Evolutionary conservation across 331 rosid species (phyloP).

Genomic region (Rosa hybrid): DNA sequence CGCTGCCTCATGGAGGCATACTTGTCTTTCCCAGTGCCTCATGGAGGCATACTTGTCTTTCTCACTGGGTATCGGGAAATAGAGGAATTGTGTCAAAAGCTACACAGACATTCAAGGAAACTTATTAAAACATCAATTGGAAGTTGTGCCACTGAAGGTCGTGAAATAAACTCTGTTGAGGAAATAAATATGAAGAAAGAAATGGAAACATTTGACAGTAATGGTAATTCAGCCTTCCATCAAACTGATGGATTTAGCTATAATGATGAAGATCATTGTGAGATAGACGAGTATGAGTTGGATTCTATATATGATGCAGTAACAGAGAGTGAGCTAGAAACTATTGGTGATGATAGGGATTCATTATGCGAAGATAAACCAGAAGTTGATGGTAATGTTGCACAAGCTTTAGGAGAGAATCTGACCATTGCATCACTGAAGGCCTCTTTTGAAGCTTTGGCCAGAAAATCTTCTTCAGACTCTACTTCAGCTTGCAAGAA

Average conservation of each 20-base stretch:
- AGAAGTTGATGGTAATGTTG: slow-evolving; percentile 39
- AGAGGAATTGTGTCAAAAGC: slow-evolving; percentile 77
- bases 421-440: slow-evolving; percentile 40
- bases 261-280: slow-evolving; percentile 59
- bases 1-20: slow-evolving; percentile 82
- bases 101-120: slow-evolving; percentile 66
- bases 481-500: too few relatives aligned
- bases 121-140: slow-evolving; percentile 41
- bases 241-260: slow-evolving; percentile 63
- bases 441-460: too few relatives aligned
- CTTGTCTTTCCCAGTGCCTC: slow-evolving; percentile 87
- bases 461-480: too few relatives aligned
- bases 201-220: slow-evolving; percentile 73
- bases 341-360: slow-evolving; percentile 35
- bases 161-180: slow-evolving; percentile 35
- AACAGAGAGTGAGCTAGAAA: slow-evolving; percentile 67
- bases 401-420: slow-evolving; percentile 47
- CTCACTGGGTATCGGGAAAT: slow-evolving; percentile 91
- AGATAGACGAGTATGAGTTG: slow-evolving; percentile 40
- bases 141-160: slow-evolving; percentile 30
- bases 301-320: slow-evolving; percentile 56
- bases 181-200: slow-evolving; percentile 60
- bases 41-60: slow-evolving; percentile 84
- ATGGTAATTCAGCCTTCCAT: slow-evolving; percentile 43
- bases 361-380: slow-evolving; percentile 24